These are phyloP conservation scores for Aspergillus ochraceus DNA, from an alignment of 2,329 filamentous ascomycete genomes.

Conservation along the genomic window DNA sequence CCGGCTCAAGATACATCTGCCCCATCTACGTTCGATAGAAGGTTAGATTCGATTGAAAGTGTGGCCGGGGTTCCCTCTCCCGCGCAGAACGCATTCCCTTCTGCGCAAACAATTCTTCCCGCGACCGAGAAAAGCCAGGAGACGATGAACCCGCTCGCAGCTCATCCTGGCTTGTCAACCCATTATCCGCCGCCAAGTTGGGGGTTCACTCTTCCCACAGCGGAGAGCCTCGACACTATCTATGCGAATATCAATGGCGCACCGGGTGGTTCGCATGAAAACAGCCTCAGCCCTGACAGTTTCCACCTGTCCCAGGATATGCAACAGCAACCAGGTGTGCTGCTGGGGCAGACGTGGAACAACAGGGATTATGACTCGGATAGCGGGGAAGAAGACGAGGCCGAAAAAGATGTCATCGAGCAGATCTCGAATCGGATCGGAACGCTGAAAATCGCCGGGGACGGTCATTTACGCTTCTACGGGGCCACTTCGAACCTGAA, in stretches of 20 bases:
- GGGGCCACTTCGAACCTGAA: slow-evolving; percentile 48
- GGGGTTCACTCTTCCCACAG: slow-evolving; percentile 38
- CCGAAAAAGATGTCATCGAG: slow-evolving; percentile 43
- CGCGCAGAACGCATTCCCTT: slow-evolving; percentile 11
- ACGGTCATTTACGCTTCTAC: slow-evolving; percentile 47
- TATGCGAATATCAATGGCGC: slow-evolving; percentile 33
- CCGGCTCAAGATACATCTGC: slow-evolving; percentile 15
- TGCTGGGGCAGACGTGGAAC: slow-evolving; percentile 22
- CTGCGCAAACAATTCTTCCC: slow-evolving; percentile 14
- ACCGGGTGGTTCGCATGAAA: slow-evolving; percentile 19
- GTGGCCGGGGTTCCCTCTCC: slow-evolving; percentile 9
- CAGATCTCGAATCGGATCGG: slow-evolving; percentile 47
- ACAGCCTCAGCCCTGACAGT: slow-evolving; percentile 26
- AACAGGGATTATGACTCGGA: slow-evolving; percentile 32
- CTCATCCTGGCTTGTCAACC: slow-evolving; percentile 19
- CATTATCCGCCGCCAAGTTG: slow-evolving; percentile 29
- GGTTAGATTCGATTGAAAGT: slow-evolving; percentile 5
- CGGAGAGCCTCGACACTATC: slow-evolving; percentile 35
- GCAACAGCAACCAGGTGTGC: slow-evolving; percentile 24
- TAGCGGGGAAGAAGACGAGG: slow-evolving; percentile 40
- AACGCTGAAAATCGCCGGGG: slow-evolving; percentile 44
- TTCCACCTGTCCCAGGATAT: slow-evolving; percentile 28
- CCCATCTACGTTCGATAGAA: slow-evolving; percentile 10
- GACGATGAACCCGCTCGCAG: slow-evolving; percentile 23
- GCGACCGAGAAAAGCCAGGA: slow-evolving; percentile 16